phyloP scores from a whole-genome alignment of 345 rosid genomes.

The Trapa bicornis region DNA sequence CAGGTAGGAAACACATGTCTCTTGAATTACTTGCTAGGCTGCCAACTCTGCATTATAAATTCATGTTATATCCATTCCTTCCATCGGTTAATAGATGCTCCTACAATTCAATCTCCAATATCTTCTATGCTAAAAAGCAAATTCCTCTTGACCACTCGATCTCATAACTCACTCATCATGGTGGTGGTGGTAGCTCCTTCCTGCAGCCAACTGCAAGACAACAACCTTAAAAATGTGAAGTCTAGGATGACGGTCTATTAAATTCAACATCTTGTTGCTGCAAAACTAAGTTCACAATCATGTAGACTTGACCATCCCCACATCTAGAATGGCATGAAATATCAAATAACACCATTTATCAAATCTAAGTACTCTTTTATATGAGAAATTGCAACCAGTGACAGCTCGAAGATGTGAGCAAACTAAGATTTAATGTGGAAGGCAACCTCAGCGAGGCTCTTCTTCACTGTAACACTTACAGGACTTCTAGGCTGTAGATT shows the following conservation, averaged over 20 bases:
- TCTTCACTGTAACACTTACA: conserved; percentile 5
- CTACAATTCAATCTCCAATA: background rate
- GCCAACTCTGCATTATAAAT: too few relatives aligned
- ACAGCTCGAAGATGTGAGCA: background rate
- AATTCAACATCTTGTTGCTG: background rate
- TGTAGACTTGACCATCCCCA: background rate
- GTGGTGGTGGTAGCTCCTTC: background rate
- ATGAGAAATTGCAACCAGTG: background rate
- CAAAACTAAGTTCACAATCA: background rate
- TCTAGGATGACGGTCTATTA: background rate
- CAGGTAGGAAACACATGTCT: too few relatives aligned
- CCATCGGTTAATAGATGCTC: background rate
- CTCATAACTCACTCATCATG: background rate
- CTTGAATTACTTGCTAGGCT: too few relatives aligned
- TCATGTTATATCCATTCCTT: too few relatives aligned
- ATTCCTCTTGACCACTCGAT: background rate
- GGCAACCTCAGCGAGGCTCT: too few relatives aligned
- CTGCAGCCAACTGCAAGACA: background rate
- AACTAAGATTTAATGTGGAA: background rate
- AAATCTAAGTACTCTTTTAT: background rate
- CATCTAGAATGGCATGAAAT: background rate
- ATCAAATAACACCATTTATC: background rate
- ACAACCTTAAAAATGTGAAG: background rate
- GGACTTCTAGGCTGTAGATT: conserved; percentile 1
- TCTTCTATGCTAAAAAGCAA: background rate